Percentiles rank a stretch among this genome's conserved stretches.
phyloP scores from a whole-genome alignment of 306 rosid species.

The Cicer cuneatum region DNA sequence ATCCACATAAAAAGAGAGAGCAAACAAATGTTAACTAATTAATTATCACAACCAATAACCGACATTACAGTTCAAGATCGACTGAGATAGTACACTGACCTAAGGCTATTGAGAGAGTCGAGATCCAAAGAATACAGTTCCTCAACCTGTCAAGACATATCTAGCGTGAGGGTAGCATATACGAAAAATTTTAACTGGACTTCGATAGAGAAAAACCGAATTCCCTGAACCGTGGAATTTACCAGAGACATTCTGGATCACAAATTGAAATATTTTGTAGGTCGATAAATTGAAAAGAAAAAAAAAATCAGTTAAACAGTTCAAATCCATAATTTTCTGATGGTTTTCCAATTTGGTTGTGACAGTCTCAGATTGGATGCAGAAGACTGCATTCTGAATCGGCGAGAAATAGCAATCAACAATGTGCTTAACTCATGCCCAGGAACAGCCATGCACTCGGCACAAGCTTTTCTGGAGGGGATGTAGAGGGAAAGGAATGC shows the following conservation, averaged over 20 bases:
- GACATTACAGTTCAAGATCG: slow-evolving; percentile 37
- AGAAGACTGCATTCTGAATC: background rate
- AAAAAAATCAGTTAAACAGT: slow-evolving; percentile 14
- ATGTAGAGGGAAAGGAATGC: slow-evolving; percentile 13
- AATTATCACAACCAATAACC: slow-evolving; percentile 18
- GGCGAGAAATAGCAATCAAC: slow-evolving; percentile 20
- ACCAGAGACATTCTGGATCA: slow-evolving; percentile 10
- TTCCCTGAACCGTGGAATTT: slow-evolving; percentile 9
- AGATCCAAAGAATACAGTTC: slow-evolving; percentile 88
- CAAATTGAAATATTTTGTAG: slow-evolving; percentile 1
- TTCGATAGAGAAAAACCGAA: background rate
- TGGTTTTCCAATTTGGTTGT: slow-evolving; percentile 14
- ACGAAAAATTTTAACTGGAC: slow-evolving; percentile 3
- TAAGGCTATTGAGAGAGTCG: slow-evolving; percentile 81
- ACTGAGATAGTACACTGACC: slow-evolving; percentile 53
- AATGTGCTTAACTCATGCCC: slow-evolving; percentile 7
- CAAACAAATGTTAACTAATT: slow-evolving; percentile 30
- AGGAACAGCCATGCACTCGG: slow-evolving; percentile 17
- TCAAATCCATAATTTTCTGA: slow-evolving; percentile 17
- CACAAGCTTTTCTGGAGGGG: slow-evolving; percentile 4
- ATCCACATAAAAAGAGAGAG: slow-evolving; percentile 8
- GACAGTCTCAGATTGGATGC: slow-evolving; percentile 15
- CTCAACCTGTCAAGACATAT: slow-evolving; percentile 77
- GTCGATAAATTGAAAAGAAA: background rate
- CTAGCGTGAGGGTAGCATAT: slow-evolving; percentile 38